phyloP scores from a whole-genome alignment of 2,329 filamentous ascomycete genomes.

The Elsinoe arachidis region DNA sequence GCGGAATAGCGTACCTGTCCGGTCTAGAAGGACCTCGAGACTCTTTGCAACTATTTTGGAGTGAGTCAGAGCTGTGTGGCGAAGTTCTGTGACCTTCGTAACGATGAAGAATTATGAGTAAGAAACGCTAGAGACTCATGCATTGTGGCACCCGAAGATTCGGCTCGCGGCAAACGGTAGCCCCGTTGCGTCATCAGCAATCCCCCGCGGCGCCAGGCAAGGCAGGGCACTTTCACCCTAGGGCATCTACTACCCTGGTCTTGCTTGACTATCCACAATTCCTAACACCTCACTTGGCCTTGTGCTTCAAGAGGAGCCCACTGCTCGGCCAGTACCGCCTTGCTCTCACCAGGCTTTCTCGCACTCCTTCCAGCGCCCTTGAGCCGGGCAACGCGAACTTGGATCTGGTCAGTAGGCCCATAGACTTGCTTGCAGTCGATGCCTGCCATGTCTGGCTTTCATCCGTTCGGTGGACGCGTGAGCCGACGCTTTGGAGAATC shows the following conservation, averaged over 20 bases:
- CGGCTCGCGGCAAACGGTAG: background rate
- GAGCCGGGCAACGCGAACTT: no score
- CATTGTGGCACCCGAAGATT: background rate
- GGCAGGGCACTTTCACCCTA: background rate
- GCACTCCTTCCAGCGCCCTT: no score
- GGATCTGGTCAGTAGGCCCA: no score
- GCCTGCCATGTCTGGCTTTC: conserved; percentile 32
- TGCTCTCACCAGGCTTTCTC: no score
- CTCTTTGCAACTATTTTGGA: background rate
- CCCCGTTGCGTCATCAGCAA: conserved; percentile 3
- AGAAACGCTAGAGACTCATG: background rate
- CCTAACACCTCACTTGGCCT: no score
- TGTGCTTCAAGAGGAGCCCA: no score
- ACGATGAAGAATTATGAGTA: background rate
- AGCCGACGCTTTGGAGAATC: conserved; percentile 44
- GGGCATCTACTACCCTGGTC: background rate
- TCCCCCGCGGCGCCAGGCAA: background rate
- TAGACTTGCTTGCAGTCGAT: background rate
- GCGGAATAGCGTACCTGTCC: no score
- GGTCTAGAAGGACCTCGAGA: no score
- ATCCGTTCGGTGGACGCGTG: conserved; percentile 46
- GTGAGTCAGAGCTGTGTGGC: background rate
- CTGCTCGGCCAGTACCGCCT: no score
- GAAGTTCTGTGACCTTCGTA: background rate
- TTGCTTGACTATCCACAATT: background rate